Base-by-base conservation (phyloP, 768 basidiomycete species). In the Rhizopogon vesiculosus region DNA sequence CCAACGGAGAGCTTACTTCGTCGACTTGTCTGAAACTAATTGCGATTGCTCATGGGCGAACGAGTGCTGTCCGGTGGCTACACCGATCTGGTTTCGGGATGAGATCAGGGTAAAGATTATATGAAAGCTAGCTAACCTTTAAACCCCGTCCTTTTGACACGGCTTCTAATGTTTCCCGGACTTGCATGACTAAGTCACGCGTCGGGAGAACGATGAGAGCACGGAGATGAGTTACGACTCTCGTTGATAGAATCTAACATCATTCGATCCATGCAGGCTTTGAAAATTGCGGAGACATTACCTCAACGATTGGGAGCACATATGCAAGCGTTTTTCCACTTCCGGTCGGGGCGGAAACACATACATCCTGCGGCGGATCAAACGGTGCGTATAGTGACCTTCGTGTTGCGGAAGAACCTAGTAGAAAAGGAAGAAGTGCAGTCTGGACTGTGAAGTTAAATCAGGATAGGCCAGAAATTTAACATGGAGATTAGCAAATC, bases 281-380 rank as follows among this genome's bases (percentile, higher is more conserved):
- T 12, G 3, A 49, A n/a, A 16, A 40, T 45, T 39, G 43, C 22
- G 35, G 6, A 31, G 13, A 33, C 53, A 72, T 56, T 55, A 89
- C 93, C 79, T 97, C 93, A 31, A 97, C 78, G 53, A 98, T 89
- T 1, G 97, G 97, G 35, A 98, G 73, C 1, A 87, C 91, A 72
- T 99, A 99, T n/a, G 93, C 91, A 29, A 99, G 78, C 0, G 96
- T 99, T 71, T 99, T 99, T 0, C 97, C 97, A 62, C 94, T 97
- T 22, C 97, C 97, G 0, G 97, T 99, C 0, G 97, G 97, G 1
- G 97, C 97, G 7, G 93, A 97, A 12, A 96, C 90, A 61, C 94
- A 95, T 12, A 94, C 79, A 70, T 99, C 97, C 28, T 78, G 78
- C 28, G 85, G 85, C 38, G 82, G 78, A 55, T 79, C 66, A 61